Base-by-base conservation (phyloP, 2,329 filamentous ascomycete species). In the Pseudopithomyces maydicus region DNA sequence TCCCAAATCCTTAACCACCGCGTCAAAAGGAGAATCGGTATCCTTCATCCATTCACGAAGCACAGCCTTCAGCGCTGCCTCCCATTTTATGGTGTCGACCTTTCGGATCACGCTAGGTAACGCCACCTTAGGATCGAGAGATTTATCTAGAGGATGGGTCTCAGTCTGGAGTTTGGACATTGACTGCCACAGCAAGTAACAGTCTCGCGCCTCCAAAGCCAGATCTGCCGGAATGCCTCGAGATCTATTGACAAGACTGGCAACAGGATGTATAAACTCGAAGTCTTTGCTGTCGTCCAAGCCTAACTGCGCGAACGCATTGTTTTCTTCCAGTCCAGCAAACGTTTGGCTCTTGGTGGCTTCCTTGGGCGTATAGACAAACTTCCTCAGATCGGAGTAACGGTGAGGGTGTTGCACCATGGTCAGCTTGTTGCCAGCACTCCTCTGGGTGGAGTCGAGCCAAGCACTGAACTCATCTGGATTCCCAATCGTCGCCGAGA, bases 401-500 rank as follows among this genome's bases (percentile, higher is more conserved):
- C 90, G 48, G 15, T 51, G 48, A 4, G 79, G 78, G 66, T 93
- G 89, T 42, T 87, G 79, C 12, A 93, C 84, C 82, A 90, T 90
- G 20, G 83, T 84, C 14, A 93, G 69, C 0, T 88, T 80, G 39
- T 84, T 82, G 0, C 88, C 88, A 56, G 87, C 87, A 1, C 81
- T 80, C 55, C 81, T 82, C 65, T 92, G 88, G 0, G 88, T 87
- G 2, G 80, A 80, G 1, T 78, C 78, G 0, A 94, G 80, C 90
- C 90, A 93, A 26, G 81, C 78, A 52, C 80, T 84, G 74, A 94
- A 92, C 64, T 89, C 85, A 1, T 82, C 72, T 0, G 89, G 89
- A 61, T 93, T 93, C 3, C 90, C 90, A 14, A 94, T 88, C 0
- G 90, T 94, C 1, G 90, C 90, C 1, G 90, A 93, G 1, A 94